These are phyloP conservation scores for Trametes sp. DNA, from an alignment of 1,284 basidiomycete species.

Conservation along the genomic window DNA sequence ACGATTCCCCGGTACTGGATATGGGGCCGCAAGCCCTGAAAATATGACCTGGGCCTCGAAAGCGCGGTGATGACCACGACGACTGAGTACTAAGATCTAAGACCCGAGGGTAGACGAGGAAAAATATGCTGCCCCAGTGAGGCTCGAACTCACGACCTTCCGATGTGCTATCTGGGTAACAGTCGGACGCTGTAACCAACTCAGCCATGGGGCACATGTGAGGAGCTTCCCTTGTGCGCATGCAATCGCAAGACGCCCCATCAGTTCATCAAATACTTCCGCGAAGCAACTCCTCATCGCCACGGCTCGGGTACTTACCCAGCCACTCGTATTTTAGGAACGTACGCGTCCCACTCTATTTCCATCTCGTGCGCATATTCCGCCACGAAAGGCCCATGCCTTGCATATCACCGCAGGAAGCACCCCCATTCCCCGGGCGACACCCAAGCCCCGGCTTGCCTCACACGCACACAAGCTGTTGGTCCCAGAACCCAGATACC, in stretches of 20 bases:
- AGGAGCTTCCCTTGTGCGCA: no score
- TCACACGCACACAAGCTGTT: conserved; percentile 1
- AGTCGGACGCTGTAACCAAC: conserved; percentile 84
- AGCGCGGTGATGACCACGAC: no score
- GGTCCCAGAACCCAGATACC: conserved; percentile 19
- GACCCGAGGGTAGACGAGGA: no score
- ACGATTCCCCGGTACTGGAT: neutral
- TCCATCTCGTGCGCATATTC: neutral
- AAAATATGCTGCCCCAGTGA: conserved; percentile 63
- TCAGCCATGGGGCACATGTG: conserved; percentile 75
- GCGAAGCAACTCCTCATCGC: no score
- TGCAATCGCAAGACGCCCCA: no score
- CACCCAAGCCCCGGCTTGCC: neutral
- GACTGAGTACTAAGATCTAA: no score
- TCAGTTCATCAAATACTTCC: no score
- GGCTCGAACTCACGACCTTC: conserved; percentile 81
- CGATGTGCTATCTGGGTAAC: conserved; percentile 59
- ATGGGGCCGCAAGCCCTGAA: no score
- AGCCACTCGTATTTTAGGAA: no score
- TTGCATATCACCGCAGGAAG: neutral
- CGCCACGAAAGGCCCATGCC: neutral
- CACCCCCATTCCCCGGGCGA: neutral
- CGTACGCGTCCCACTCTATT: neutral
- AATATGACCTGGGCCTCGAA: no score
- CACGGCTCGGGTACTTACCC: no score